Conservation (phyloP, 345 rosid genomes). For the Pistacia integerrima region DNA sequence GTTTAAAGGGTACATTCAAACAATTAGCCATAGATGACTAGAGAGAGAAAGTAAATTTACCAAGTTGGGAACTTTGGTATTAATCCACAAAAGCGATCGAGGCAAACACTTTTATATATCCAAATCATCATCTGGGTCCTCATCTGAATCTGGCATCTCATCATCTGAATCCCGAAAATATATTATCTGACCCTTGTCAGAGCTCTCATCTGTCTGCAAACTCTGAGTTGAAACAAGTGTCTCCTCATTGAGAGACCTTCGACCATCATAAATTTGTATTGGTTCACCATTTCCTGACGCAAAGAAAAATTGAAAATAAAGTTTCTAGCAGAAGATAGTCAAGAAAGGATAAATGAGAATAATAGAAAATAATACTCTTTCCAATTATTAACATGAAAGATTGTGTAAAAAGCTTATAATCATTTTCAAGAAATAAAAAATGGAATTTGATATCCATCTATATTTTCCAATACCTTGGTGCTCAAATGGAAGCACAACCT, state of each 20-base stretch:
- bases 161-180: slow-evolving; percentile 95
- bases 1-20: background rate
- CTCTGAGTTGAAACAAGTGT: slow-evolving; percentile 30
- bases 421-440: background rate
- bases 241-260: slow-evolving; percentile 51
- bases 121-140: slow-evolving; percentile 95
- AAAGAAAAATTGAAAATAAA: slow-evolving; percentile 13
- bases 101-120: slow-evolving; percentile 51
- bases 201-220: slow-evolving; percentile 33
- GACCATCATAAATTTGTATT: slow-evolving; percentile 77
- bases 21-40: background rate
- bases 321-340: background rate
- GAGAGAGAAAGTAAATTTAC: background rate
- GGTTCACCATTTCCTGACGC: slow-evolving; percentile 70
- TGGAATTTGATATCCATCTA: background rate
- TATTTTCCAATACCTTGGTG: slow-evolving; percentile 69
- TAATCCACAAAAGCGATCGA: background rate
- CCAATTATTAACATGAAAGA: background rate
- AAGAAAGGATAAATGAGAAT: background rate
- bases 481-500: slow-evolving; percentile 93
- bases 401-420: background rate
- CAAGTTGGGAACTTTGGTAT: background rate
- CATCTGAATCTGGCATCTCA: slow-evolving; percentile 94
- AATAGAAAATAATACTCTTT: background rate
- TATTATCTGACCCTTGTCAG: slow-evolving; percentile 68